Conservation (phyloP, 2,329 filamentous ascomycete genomes). For the Mariannaea elegans region DNA sequence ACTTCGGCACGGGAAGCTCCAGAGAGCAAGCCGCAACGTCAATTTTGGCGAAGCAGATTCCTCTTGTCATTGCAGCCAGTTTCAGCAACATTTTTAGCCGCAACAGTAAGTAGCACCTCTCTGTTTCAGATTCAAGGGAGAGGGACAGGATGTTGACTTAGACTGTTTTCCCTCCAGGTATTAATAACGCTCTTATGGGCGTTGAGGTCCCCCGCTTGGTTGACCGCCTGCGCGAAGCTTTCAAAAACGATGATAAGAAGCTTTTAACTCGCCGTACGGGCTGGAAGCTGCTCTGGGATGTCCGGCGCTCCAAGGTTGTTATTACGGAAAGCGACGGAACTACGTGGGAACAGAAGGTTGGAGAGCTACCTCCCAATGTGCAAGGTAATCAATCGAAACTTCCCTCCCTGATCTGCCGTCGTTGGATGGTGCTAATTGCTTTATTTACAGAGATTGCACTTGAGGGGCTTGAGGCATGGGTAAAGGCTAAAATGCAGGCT, state of each 20-base stretch:
- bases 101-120: constrained; percentile 65
- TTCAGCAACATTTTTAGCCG: constrained; percentile 86
- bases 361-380: constrained; percentile 84
- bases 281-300: constrained; percentile 87
- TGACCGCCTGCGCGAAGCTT: constrained; percentile 70
- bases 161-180: background rate
- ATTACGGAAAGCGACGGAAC: constrained; percentile 75
- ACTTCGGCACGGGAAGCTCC: constrained; percentile 85
- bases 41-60: constrained; percentile 82
- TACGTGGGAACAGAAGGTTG: constrained; percentile 82
- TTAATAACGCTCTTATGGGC: constrained; percentile 80
- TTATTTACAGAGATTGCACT: constrained; percentile 63
- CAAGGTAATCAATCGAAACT: constrained; percentile 71
- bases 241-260: constrained; percentile 60
- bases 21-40: constrained; percentile 88
- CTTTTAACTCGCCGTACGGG: constrained; percentile 78
- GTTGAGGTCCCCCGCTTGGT: constrained; percentile 76
- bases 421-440: too few species aligned
- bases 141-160: constrained; percentile 12
- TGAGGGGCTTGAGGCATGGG: constrained; percentile 85
- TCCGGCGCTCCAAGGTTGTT: constrained; percentile 74
- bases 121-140: constrained; percentile 20
- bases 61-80: constrained; percentile 80
- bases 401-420: background rate
- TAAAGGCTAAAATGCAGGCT: constrained; percentile 77